Conservation (phyloP, 2,329 filamentous ascomycete species). For the Colletotrichum sp. region DNA sequence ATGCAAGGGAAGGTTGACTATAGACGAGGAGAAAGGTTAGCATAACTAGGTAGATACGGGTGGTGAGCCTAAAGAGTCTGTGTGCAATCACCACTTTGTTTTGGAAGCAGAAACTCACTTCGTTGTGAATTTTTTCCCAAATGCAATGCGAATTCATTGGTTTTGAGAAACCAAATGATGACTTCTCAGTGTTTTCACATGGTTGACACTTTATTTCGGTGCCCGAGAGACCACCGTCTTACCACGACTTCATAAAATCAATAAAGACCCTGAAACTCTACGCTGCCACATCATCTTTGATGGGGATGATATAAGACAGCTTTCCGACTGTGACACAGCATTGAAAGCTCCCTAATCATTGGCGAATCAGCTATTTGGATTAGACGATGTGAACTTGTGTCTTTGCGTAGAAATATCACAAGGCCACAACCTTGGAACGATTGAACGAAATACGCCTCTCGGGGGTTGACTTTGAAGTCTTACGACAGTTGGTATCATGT, state of each 20-base stretch:
- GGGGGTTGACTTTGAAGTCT: fast-evolving
- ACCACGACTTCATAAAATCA: fast-evolving
- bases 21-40: neutral
- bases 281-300: neutral
- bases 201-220: fast-evolving
- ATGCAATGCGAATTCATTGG: neutral
- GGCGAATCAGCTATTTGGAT: too few relatives aligned
- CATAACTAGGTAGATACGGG: too few relatives aligned
- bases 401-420: fast-evolving
- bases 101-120: too few relatives aligned
- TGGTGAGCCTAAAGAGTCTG: neutral
- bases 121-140: too few relatives aligned
- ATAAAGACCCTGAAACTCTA: fast-evolving
- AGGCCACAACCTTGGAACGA: neutral
- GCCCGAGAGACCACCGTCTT: neutral
- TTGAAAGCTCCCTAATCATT: neutral
- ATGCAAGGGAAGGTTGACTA: neutral
- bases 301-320: neutral
- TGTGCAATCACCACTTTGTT: too few relatives aligned
- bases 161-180: neutral
- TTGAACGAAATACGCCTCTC: neutral
- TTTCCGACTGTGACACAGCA: neutral
- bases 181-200: neutral
- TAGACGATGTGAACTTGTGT: fast-evolving
- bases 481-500: fast-evolving